Evolutionary conservation across 306 rosid genomes (phyloP).

Genomic region (Citrullus colocynthis): DNA sequence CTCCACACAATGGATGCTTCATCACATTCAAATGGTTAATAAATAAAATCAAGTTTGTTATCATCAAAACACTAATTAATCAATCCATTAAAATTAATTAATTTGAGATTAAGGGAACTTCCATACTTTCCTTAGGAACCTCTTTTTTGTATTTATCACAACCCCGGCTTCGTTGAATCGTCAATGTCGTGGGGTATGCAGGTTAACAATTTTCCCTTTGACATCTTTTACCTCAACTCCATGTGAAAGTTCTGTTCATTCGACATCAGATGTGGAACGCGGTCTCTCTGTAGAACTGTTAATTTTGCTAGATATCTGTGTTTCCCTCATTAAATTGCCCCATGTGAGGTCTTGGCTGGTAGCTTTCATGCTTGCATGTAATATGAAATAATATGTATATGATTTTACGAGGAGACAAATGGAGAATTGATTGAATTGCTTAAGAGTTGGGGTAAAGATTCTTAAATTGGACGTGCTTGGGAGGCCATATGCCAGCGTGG

Average conservation of each 20-base stretch:
- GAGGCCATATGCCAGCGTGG: neutral
- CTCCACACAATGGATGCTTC: too few relatives aligned
- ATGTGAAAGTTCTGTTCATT: neutral
- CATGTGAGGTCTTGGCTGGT: conserved; percentile 1
- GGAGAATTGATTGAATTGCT: neutral
- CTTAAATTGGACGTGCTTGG: neutral
- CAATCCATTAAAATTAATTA: too few relatives aligned
- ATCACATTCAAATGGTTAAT: too few relatives aligned
- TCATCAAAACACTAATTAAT: too few relatives aligned
- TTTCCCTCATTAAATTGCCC: neutral
- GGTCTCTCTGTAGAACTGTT: neutral
- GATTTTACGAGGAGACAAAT: neutral
- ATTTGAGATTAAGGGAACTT: too few relatives aligned
- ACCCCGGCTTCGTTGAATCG: neutral
- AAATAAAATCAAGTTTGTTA: too few relatives aligned
- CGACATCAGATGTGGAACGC: neutral
- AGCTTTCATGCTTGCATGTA: neutral
- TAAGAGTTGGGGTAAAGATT: neutral
- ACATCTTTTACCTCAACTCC: neutral
- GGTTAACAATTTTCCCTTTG: neutral
- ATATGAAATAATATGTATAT: neutral
- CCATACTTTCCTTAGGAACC: neutral
- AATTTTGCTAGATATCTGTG: neutral
- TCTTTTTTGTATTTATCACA: neutral
- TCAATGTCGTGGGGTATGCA: neutral